Base-by-base conservation (phyloP, 768 basidiomycete genomes). In the Macrolepiota dolichaula region DNA sequence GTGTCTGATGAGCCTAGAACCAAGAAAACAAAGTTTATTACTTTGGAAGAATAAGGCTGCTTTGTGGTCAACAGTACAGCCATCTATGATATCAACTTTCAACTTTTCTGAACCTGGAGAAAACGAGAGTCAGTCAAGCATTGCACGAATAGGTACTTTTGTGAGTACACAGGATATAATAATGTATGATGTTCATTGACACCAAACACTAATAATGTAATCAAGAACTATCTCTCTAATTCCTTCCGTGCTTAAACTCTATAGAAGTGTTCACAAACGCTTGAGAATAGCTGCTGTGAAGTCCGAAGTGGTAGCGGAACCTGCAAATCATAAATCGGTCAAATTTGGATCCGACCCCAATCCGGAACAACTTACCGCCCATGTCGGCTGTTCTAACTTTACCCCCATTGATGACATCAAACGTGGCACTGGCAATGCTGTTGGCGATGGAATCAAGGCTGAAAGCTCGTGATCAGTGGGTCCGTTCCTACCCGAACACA, bases 361-460 rank as follows among this genome's bases (percentile, higher is more conserved):
- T 22, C 25, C 12, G 11, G 32, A 59, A 61, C 13, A 54, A 80
- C 86, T 75, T 76, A 91, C 95, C 96, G 62, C 91, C 91, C 90
- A 98, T 92, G 69, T 99, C 96, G 61, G 92, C 88, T 35, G 96
- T 99, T 72, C 90, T 85, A 72, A 96, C 85, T 72, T 92, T 89
- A 66, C 89, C 91, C 61, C 84, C 85, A 71, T 91, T 88, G 69
- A 98, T 92, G 66, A 98, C 94, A 66, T 91, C 88, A 75, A 98
- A 96, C 10, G 94, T 94, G 46, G 96, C 91, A 55, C 84, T 81
- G 32, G 97, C 94, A 70, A 99, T 97, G 70, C 77, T 87, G 80
- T 98, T 97, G 51, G 97, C 97, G 67, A 96, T 88, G 64, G 86
- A 75, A 74, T 98, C 94, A 59, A 98, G 89, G 52, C 93, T 95